Percentiles rank a stretch among this genome's conserved stretches.
Evolutionary conservation across 192 early-diverging fungal genomes (phyloP).

Genomic region (Chytriomyces sp.): DNA sequence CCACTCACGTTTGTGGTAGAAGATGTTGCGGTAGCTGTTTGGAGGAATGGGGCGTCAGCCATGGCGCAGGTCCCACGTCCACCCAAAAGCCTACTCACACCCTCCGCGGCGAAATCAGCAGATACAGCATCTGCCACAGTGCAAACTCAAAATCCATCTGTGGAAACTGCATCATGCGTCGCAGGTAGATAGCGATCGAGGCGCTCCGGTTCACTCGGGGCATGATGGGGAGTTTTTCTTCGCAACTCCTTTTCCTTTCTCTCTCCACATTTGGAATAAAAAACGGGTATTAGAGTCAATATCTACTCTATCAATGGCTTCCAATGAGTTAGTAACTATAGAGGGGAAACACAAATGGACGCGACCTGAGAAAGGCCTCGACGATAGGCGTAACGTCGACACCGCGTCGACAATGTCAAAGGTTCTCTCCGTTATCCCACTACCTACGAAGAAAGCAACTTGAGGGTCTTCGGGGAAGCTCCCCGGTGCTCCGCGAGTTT

Average conservation of each 20-base stretch:
- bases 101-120: conserved; percentile 76
- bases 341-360: no score
- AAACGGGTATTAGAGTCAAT: no score
- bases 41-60: neutral
- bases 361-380: no score
- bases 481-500: conserved; percentile 26
- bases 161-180: conserved; percentile 36
- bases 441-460: conserved; percentile 1
- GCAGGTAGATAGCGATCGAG: conserved; percentile 10
- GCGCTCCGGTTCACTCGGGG: conserved; percentile 6
- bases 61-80: conserved; percentile 6
- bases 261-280: no score
- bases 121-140: conserved; percentile 86
- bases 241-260: neutral
- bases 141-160: conserved; percentile 92
- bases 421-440: no score
- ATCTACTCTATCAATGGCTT: no score
- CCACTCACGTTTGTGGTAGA: conserved; percentile 90
- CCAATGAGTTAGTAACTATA: no score
- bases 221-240: conserved; percentile 4
- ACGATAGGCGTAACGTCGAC: no score
- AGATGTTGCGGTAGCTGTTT: conserved; percentile 87
- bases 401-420: no score
- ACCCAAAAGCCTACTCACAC: conserved; percentile 60
- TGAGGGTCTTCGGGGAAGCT: conserved; percentile 10